Base-by-base conservation (phyloP, 2,329 filamentous ascomycete species). In the Monosporascus sp. region DNA sequence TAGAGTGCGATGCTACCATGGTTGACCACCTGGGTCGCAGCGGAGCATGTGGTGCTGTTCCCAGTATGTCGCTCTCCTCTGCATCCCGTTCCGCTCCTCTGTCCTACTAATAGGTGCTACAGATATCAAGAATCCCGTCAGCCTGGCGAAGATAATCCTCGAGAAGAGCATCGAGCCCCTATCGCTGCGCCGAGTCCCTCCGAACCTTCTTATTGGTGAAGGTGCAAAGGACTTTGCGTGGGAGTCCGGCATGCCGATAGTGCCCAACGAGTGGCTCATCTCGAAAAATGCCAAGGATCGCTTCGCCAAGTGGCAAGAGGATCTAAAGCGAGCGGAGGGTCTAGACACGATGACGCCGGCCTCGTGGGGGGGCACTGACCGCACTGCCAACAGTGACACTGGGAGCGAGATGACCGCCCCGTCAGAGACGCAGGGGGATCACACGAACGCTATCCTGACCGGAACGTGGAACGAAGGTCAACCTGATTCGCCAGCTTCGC, bases 101-200 rank as follows among this genome's bases (percentile, higher is more conserved):
- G 20, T 18, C 25, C 37, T 25, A 15, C n/a, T 25, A 24, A 24
- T n/a, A 11, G n/a, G 27, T 7, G n/a, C 41, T 20, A 14, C 35
- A 96, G 91, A 93, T 65, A 85, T 99, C 67, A 92, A 88, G 61
- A 99, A 99, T 61, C 94, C 94, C 0, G 92, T 99, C 38, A 88
- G 85, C 7, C 77, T 97, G 6, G 94, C 94, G 50, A 89, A 93
- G 47, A 70, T 89, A 38, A 84, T 99, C 25, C 83, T 96, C 22
- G 88, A 96, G 52, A 80, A 82, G 53, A 89, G 90, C 53, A 88
- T 82, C 48, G 80, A 84, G 53, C 84, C 88, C 1, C 73, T 97
- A n/a, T 89, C 90, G 7, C 80, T 97, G 49, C 84, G 89, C 51
- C 85, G 94, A 52, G 91, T 99, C 4, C 92, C 95, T 8, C 94